Evolutionary conservation across 1,139 yeast species (phyloP), one percentile per base, ranked within the genome.

Genomic region (Sugiyamaella sp.): DNA sequence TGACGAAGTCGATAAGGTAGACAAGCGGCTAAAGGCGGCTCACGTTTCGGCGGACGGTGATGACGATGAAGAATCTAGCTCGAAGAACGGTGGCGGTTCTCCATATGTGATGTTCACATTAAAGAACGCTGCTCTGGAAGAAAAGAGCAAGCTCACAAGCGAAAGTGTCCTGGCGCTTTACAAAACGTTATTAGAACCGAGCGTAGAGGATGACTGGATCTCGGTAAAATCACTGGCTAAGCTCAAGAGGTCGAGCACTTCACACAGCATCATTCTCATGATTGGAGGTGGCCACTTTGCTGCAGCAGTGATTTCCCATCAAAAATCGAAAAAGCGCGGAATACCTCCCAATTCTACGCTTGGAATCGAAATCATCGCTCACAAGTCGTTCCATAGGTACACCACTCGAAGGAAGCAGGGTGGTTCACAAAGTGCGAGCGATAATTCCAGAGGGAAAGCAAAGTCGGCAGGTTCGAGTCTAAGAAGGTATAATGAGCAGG

Each of bases 261-360:
- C 67, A 39, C 75, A 78, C 52, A 57, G 89, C 89, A 96, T 96
- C 1, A 72, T 93, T 12, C 80, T 93, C 60, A 89, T 95, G 97
- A 81, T 93, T 54, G 98, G 98, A 9, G 98, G 99, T 46, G 99
- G 99, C 40, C 98, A 95, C 72, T 95, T 93, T 74, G 96, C 98
- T 0, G 99, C 95, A 10, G 97, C 97, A 0, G 86, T 93, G 42
- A 77, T 95, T 10, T 83, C 90, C 1, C 98, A 91, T 66, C 75
- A 75, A 43, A 84, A 83, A 20, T 62, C 80, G 2, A 79, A 80
- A 61, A 87, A 90, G 45, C 70, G 59, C 49, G 64, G 70, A 6
- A 74, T 64, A 56, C 66, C 51, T 63, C 67, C 61, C 63, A 78
- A 66, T 63, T 74, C 55, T 71, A 80, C 86, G 1, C 79, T 84